Evolutionary conservation across 345 rosid species (phyloP).

Genomic region (Nephelium lappaceum): DNA sequence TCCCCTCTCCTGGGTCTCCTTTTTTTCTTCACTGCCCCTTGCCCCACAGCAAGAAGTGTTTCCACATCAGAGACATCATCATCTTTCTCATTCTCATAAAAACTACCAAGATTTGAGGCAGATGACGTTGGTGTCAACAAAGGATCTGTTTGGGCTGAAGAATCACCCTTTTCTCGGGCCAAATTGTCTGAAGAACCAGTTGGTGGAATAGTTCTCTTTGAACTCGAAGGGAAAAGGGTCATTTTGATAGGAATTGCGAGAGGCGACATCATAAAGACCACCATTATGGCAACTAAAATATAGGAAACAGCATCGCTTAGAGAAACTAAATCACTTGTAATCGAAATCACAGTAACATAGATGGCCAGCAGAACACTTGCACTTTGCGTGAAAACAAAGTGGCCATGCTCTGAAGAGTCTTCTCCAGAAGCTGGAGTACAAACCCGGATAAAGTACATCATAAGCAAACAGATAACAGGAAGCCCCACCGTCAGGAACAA

Average conservation of each 20-base stretch:
- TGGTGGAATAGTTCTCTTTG: constrained; percentile 42
- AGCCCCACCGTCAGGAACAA: constrained; percentile 72
- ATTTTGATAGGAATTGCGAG: constrained; percentile 91
- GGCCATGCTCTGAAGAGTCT: constrained; percentile 78
- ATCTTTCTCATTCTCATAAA: constrained; percentile 50
- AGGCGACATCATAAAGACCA: constrained; percentile 65
- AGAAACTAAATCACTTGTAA: constrained; percentile 45
- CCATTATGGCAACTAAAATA: constrained; percentile 59
- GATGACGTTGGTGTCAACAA: constrained; percentile 73
- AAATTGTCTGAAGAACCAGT: constrained; percentile 61
- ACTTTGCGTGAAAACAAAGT: constrained; percentile 70
- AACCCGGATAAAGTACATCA: constrained; percentile 76
- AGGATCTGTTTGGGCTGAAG: constrained; percentile 44
- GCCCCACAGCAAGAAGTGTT: constrained; percentile 69
- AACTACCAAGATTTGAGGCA: constrained; percentile 63
- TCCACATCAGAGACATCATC: constrained; percentile 58
- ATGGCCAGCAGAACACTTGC: constrained; percentile 68
- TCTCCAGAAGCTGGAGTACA: constrained; percentile 88
- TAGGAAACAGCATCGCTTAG: constrained; percentile 48
- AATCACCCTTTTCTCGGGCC: constrained; percentile 43
- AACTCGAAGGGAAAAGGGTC: constrained; percentile 72
- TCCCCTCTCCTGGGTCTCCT: constrained; percentile 83
- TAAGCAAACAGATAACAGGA: constrained; percentile 65
- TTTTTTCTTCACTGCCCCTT: constrained; percentile 82
- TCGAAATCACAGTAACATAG: constrained; percentile 61